Conservation (phyloP, 164 flowering plant species). For the Taxillus chinensis region DNA sequence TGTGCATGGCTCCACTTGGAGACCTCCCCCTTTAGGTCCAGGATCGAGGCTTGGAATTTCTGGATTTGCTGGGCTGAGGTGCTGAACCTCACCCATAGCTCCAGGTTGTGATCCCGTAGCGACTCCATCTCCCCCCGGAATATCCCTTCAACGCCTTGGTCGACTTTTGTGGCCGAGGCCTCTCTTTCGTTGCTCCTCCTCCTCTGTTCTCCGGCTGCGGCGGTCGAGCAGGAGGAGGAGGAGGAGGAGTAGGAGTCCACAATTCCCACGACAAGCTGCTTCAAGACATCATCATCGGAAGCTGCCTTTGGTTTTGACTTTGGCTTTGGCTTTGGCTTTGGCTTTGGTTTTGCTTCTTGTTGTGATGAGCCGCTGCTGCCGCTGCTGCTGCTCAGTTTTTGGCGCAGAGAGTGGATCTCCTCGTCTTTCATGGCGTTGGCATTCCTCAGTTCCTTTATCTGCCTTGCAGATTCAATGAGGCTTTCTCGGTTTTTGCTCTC, state of each 20-base stretch:
- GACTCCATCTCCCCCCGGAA: slow-evolving; percentile 48
- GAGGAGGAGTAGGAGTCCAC: too few relatives aligned
- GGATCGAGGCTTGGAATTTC: slow-evolving; percentile 44
- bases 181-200: too few relatives aligned
- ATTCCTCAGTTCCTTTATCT: slow-evolving; percentile 42
- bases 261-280: too few relatives aligned
- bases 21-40: slow-evolving; percentile 42
- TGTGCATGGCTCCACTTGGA: slow-evolving; percentile 18
- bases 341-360: too few relatives aligned
- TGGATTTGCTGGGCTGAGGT: slow-evolving; percentile 55
- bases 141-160: slow-evolving; percentile 31
- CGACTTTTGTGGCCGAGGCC: too few relatives aligned
- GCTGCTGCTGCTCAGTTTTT: slow-evolving; percentile 14
- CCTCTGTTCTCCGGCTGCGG: too few relatives aligned
- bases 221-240: too few relatives aligned
- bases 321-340: too few relatives aligned
- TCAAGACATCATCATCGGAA: too few relatives aligned
- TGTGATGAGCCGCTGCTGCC: too few relatives aligned
- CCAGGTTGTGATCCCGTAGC: slow-evolving; percentile 59
- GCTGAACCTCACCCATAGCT: slow-evolving; percentile 79
- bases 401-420: slow-evolving; percentile 37
- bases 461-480: slow-evolving; percentile 30
- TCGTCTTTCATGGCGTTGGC: slow-evolving; percentile 40
- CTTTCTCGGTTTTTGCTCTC: slow-evolving; percentile 49
- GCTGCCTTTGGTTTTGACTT: too few relatives aligned